phyloP scores from a whole-genome alignment of 306 rosid species.

The Prunus campanulata region DNA sequence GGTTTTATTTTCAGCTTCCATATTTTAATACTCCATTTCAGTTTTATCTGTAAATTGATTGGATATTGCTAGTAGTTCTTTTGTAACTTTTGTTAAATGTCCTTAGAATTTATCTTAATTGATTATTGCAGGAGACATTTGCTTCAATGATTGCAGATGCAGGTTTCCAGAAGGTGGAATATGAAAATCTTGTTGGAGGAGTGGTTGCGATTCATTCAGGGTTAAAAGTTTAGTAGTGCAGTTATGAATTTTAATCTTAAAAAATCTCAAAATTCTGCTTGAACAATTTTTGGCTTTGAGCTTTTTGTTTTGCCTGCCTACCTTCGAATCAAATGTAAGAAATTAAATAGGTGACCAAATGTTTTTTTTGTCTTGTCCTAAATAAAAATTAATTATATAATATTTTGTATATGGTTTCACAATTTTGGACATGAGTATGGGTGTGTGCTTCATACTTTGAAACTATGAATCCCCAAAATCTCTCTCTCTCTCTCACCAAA shows the following conservation, averaged over 20 bases:
- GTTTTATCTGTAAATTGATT: constrained; percentile 10
- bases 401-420: too few species aligned
- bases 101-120: constrained; percentile 12
- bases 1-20: constrained; percentile 32
- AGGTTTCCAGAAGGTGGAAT: constrained; percentile 86
- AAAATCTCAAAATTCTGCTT: not conserved
- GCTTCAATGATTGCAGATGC: constrained; percentile 82
- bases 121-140: constrained; percentile 68
- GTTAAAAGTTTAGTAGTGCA: constrained; percentile 47
- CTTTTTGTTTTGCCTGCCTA: not conserved
- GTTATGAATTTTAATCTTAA: not conserved
- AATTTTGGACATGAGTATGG: too few species aligned
- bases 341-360: not conserved
- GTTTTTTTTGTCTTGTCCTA: too few species aligned
- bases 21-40: not conserved
- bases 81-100: not conserved
- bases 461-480: too few species aligned
- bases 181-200: constrained; percentile 90
- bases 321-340: not conserved
- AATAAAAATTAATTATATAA: too few species aligned
- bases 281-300: not conserved
- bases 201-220: constrained; percentile 94
- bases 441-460: too few species aligned
- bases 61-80: not conserved
- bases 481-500: too few species aligned